Conservation (phyloP, 2,329 filamentous ascomycete species). For the Byssochlamys sp. region DNA sequence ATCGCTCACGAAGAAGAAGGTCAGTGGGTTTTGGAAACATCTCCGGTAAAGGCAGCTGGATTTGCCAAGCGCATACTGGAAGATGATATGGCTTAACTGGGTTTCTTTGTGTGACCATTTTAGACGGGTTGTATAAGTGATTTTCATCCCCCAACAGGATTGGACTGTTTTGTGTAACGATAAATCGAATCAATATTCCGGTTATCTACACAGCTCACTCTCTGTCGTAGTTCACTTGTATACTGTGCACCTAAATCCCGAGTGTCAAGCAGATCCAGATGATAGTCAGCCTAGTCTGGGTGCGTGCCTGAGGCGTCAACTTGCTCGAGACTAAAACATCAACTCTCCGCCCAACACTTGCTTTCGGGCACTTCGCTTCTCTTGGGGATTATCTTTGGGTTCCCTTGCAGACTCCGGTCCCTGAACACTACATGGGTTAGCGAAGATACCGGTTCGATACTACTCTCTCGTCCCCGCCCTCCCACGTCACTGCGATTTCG, state of each 20-base stretch:
- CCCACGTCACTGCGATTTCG: neutral
- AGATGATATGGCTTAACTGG: neutral
- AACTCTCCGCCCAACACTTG: neutral
- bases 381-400: neutral
- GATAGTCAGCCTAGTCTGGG: neutral
- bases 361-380: neutral
- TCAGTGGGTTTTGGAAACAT: conserved; percentile 28
- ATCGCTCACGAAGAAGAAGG: conserved; percentile 34
- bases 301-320: neutral
- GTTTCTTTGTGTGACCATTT: neutral
- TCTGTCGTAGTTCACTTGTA: neutral
- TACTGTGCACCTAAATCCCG: neutral
- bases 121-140: neutral
- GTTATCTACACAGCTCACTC: neutral
- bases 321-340: neutral
- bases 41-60: neutral
- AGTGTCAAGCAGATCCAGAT: neutral
- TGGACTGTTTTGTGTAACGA: neutral
- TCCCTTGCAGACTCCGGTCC: neutral
- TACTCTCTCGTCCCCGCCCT: neutral
- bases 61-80: neutral
- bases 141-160: neutral
- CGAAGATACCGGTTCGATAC: neutral
- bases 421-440: neutral
- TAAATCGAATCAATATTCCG: neutral